Evolutionary conservation across 1,139 yeast species (phyloP).

Genomic region (Schwanniomyces etchellsii): DNA sequence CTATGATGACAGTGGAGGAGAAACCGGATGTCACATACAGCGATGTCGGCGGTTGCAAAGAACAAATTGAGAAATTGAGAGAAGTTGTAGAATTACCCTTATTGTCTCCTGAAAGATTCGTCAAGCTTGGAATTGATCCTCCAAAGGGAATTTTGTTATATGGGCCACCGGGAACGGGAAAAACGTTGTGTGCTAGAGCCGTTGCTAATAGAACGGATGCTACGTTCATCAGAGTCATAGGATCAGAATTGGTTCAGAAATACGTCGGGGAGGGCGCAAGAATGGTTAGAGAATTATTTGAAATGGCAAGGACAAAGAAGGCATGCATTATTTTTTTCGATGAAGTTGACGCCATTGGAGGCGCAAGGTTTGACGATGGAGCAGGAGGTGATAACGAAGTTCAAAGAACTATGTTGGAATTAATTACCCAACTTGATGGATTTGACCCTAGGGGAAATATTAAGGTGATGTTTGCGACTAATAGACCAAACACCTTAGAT

Average conservation of each 20-base stretch:
- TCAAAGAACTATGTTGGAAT: slow-evolving; percentile 97
- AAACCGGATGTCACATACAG: slow-evolving; percentile 89
- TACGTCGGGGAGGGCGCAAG: slow-evolving; percentile 99
- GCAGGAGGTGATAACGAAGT: slow-evolving; percentile 99
- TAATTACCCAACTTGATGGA: slow-evolving; percentile 95
- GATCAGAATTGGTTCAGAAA: slow-evolving; percentile 95
- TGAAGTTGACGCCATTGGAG: slow-evolving; percentile 98
- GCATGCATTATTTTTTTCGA: slow-evolving; percentile 96
- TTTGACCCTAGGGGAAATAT: slow-evolving; percentile 98
- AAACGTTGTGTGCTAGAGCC: slow-evolving; percentile 95
- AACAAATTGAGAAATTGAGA: slow-evolving; percentile 92
- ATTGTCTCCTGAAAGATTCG: slow-evolving; percentile 92
- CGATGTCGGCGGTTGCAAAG: slow-evolving; percentile 97
- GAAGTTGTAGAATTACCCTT: slow-evolving; percentile 96
- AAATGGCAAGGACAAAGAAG: slow-evolving; percentile 96
- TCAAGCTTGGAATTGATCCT: slow-evolving; percentile 93
- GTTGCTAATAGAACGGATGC: slow-evolving; percentile 99
- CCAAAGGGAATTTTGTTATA: slow-evolving; percentile 94
- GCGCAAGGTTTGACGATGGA: slow-evolving; percentile 98
- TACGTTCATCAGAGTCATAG: slow-evolving; percentile 94
- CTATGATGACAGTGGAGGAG: slow-evolving; percentile 99
- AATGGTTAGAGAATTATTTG: slow-evolving; percentile 96
- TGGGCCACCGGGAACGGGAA: slow-evolving; percentile 99
- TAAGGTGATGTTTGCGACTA: slow-evolving; percentile 98
- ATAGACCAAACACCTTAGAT: slow-evolving; percentile 94